Base-by-base conservation (phyloP, 164 flowering plant genomes). In the Dillenia suffruticosa region DNA sequence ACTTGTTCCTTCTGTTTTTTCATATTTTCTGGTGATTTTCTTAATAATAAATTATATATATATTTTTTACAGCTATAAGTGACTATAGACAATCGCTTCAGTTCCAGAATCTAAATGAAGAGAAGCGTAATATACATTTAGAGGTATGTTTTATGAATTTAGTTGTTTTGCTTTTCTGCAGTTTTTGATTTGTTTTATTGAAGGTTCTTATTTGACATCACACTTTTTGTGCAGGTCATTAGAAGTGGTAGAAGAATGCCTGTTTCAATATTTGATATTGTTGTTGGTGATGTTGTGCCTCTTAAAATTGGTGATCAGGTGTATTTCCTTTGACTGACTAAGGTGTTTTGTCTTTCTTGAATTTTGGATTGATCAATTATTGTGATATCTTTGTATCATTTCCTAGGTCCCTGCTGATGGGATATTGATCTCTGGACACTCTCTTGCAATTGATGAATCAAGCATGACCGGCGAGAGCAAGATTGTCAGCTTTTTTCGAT, bases 391-490 rank as follows among this genome's bases (percentile, higher is more conserved):
- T 9, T 50, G 17, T 8, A 10, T 17, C 12, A 62, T 49, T 58
- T 45, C 3, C 51, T 58, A 93, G 98, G 95, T 93, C 5, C 96
- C 97, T 50, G 92, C 96, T 65, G 98, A 91, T 87, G 98, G 98
- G 51, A 62, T 92, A 65, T 58, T 92, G 22, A 77, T 90, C 40
- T 64, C 77, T 64, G 96, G 94, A n/a, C 97, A 95, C 64, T 92
- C 97, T 22, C 89, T 95, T 64, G 79, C 97, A 9, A 70, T 95
- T 65, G 99, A 95, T 76, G 99, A 95, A 76, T 95, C 99, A 58
- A 92, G 99, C 74, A 95, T 95, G 99, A 95, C 99, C 16, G 99
- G 99, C 59, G 97, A 95, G 80, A 88, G 96, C 82, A 90, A 92
- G 68, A 89, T 89, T 69, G 99, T 95, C 71, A 71, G 86, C 26